Conservation (phyloP, 768 basidiomycete genomes). For the Boletus speciosus region DNA sequence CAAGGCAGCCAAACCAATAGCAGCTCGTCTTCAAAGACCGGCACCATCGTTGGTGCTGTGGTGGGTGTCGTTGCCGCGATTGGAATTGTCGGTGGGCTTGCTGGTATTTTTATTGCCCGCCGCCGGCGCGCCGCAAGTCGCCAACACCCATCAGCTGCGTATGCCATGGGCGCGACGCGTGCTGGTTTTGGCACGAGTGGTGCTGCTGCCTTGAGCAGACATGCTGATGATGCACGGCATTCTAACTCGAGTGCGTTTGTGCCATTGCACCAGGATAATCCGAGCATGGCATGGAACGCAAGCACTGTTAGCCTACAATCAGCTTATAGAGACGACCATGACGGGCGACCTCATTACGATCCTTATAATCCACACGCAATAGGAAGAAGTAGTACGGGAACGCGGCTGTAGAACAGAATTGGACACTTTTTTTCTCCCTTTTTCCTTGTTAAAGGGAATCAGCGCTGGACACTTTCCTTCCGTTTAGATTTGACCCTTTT, state of each 20-base stretch:
- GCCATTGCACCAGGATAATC: conserved; percentile 63
- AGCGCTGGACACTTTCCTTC: conserved; percentile 6
- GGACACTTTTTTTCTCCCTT: background rate
- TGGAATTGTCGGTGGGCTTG: conserved; percentile 28
- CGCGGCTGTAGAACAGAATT: conserved; percentile 21
- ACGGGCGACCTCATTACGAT: conserved; percentile 22
- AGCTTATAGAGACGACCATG: conserved; percentile 35
- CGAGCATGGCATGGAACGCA: conserved; percentile 55
- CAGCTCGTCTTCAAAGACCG: conserved; percentile 25
- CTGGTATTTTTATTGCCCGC: conserved; percentile 48
- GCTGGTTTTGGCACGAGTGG: conserved; percentile 28
- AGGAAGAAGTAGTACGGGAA: conserved; percentile 26
- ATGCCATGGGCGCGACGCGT: conserved; percentile 37
- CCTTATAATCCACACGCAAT: conserved; percentile 24
- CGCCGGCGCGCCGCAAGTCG: conserved; percentile 44
- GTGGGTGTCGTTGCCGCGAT: conserved; percentile 31
- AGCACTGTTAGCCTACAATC: conserved; percentile 47
- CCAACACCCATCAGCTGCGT: conserved; percentile 32
- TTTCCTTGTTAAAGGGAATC: background rate
- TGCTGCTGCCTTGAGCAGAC: conserved; percentile 18
- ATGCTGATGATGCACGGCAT: conserved; percentile 31
- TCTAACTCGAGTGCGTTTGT: conserved; percentile 71
- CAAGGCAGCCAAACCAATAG: conserved; percentile 9
- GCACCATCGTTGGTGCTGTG: conserved; percentile 27
- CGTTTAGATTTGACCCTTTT: background rate